These are phyloP conservation scores for Hypoxylon sp. DNA, from an alignment of 2,329 filamentous ascomycete genomes.

Conservation along the genomic window DNA sequence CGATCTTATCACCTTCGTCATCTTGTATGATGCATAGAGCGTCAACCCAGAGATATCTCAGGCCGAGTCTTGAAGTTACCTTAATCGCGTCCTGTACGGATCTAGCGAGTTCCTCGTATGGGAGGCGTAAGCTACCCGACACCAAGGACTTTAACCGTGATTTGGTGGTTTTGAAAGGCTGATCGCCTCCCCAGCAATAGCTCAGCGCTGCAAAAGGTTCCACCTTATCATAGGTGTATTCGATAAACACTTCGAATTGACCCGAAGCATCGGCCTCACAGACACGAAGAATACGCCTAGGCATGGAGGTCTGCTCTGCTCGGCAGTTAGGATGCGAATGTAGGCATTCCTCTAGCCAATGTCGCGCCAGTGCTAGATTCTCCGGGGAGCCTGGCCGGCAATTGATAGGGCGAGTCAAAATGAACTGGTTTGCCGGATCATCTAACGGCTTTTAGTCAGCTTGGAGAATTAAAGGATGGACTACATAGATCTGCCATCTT, in stretches of 20 bases:
- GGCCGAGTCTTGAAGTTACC: constrained; percentile 5
- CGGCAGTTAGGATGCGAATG: constrained; percentile 9
- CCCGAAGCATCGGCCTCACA: not conserved
- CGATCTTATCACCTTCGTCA: constrained; percentile 12
- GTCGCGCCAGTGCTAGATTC: constrained; percentile 13
- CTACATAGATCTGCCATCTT: not conserved
- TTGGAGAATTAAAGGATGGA: not conserved
- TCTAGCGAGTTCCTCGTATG: constrained; percentile 10
- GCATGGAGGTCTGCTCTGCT: constrained; percentile 15
- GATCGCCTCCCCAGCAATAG: constrained; percentile 24
- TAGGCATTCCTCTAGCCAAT: constrained; percentile 16
- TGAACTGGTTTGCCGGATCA: constrained; percentile 14
- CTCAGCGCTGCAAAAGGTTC: constrained; percentile 19
- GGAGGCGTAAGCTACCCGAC: not conserved
- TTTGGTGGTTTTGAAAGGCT: constrained; percentile 23
- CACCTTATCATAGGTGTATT: constrained; percentile 10
- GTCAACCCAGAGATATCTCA: constrained; percentile 23
- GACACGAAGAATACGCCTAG: constrained; percentile 16
- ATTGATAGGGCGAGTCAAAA: constrained; percentile 23
- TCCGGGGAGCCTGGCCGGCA: constrained; percentile 4
- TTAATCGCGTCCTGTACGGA: constrained; percentile 18
- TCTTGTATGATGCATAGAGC: constrained; percentile 22
- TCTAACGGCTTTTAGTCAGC: constrained; percentile 8
- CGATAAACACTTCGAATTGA: constrained; percentile 8
- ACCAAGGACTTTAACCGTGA: constrained; percentile 8